Conservation (phyloP, 2,329 filamentous ascomycete genomes). For the Neurospora sp. region DNA sequence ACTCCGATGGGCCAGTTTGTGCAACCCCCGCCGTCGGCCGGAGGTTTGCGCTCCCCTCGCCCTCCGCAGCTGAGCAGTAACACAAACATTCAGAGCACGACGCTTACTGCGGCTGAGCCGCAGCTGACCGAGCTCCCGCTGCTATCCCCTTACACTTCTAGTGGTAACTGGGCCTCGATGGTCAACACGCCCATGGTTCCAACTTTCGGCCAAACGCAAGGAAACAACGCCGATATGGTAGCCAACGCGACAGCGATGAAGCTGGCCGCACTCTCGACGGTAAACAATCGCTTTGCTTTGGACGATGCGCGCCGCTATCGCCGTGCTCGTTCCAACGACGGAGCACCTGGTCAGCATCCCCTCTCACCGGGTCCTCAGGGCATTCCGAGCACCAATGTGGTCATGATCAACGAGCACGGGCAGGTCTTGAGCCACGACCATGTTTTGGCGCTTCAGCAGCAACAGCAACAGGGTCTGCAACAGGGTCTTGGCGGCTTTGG, state of each 20-base stretch:
- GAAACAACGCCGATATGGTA: conserved; percentile 79
- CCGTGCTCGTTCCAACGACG: conserved; percentile 77
- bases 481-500: conserved; percentile 43
- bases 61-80: conserved; percentile 57
- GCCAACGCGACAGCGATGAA: conserved; percentile 99
- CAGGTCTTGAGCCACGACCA: conserved; percentile 82
- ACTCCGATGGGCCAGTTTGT: conserved; percentile 90
- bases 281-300: conserved; percentile 94
- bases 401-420: conserved; percentile 92
- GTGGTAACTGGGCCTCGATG: conserved; percentile 97
- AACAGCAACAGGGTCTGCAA: conserved; percentile 31
- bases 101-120: conserved; percentile 63
- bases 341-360: conserved; percentile 53
- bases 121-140: conserved; percentile 64
- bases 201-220: conserved; percentile 62
- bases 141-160: conserved; percentile 73
- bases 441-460: conserved; percentile 68
- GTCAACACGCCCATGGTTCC: conserved; percentile 93
- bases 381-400: conserved; percentile 64
- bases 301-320: conserved; percentile 97
- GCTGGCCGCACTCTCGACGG: conserved; percentile 87
- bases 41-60: conserved; percentile 69
- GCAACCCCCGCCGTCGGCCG: conserved; percentile 67
- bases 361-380: conserved; percentile 58
- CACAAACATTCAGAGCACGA: conserved; percentile 72